Base-by-base conservation (phyloP, 2,329 filamentous ascomycete genomes). In the Colletotrichum higginsianum region DNA sequence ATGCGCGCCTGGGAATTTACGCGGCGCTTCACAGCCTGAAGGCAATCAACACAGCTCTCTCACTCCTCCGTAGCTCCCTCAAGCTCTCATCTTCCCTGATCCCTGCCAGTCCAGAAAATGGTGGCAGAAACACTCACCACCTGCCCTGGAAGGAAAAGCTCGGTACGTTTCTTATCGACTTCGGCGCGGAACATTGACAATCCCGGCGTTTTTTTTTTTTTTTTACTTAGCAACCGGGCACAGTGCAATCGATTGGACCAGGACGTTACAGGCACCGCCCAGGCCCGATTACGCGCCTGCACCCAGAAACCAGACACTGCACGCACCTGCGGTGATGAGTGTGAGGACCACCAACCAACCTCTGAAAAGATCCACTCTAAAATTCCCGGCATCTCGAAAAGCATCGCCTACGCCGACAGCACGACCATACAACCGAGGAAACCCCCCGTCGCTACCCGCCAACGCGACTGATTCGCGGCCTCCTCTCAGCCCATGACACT, bases 301-400 rank as follows among this genome's bases (percentile, higher is more conserved):
- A 50, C 62, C 55, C 49, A 40, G 46, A 16, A 16, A 61, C 44
- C 46, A 9, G 47, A 49, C 58, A 40, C 60, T 35, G 52, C 30
- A 55, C 30, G 26, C 16, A 55, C 30, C 30, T 55, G 18, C 57
- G 21, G 42, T 42, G 58, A 44, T 56, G 44, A 42, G 50, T 46
- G 38, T 23, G 15, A 58, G 9, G 49, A 52, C 46, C 30, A 49
- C 61, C 42, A 38, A 50, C 46, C 30, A 49, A 61, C 44, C 40
- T 55, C 35, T 61, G 58, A n/a, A 46, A 42, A 47, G 67, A 26
- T 67, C 71, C 71, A 72, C 71, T 71, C 67, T 72, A 71, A 71
- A 73, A 63, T 71, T 72, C 67, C 71, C 62, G 66, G 71, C 52
- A 73, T 61, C 69, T 72, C 66, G 69, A 72, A 63, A 68, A 60